phyloP scores from a whole-genome alignment of 495 filamentous ascomycete genomes.

The Talaromyces stipitatus region DNA sequence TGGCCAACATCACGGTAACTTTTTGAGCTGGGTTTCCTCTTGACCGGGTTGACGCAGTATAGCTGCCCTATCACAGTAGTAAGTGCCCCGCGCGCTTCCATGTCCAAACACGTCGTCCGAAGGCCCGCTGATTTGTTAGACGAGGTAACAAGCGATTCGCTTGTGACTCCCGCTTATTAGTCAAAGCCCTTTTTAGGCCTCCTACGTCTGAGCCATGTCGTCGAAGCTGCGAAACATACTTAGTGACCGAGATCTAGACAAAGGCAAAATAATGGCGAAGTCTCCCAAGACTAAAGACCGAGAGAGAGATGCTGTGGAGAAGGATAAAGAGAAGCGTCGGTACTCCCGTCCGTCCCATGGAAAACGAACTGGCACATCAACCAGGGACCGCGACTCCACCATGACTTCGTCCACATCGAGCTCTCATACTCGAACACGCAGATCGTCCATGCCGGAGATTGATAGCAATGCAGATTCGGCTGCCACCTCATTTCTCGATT shows the following conservation, averaged over 20 bases:
- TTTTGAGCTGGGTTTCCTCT: not conserved
- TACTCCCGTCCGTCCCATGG: constrained; percentile 31
- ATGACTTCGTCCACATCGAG: constrained; percentile 27
- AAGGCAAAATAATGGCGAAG: constrained; percentile 20
- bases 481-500: constrained; percentile 40
- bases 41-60: not conserved
- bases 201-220: constrained; percentile 29
- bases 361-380: constrained; percentile 33
- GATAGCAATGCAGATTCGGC: constrained; percentile 29
- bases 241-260: constrained; percentile 32
- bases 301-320: constrained; percentile 15
- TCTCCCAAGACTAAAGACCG: constrained; percentile 27
- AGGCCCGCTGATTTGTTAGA: not conserved
- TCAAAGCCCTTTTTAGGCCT: constrained; percentile 13
- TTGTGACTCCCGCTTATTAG: not conserved
- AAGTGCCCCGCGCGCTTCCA: constrained; percentile 1
- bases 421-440: constrained; percentile 20
- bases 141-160: not conserved
- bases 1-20: not conserved
- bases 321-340: constrained; percentile 12
- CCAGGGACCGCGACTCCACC: constrained; percentile 41
- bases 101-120: not conserved
- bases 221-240: constrained; percentile 27
- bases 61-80: not conserved
- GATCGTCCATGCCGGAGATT: constrained; percentile 44